Evolutionary conservation across 148 eudicot genomes (phyloP).

Genomic region (Silene latifolia): DNA sequence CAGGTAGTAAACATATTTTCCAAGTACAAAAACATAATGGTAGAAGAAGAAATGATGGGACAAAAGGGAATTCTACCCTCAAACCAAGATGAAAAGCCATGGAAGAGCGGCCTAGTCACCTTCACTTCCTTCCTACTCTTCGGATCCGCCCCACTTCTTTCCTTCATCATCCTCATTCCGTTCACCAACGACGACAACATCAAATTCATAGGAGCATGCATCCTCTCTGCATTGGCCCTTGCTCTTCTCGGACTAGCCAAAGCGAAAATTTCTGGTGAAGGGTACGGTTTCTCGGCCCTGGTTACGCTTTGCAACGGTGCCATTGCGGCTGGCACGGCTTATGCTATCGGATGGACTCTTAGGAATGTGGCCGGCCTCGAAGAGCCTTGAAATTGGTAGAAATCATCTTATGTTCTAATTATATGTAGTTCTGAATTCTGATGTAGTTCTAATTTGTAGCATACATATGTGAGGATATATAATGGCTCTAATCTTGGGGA

Average conservation of each 20-base stretch:
- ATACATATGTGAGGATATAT: too few relatives aligned
- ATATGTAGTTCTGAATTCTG: too few relatives aligned
- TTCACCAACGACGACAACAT: slow-evolving; percentile 46
- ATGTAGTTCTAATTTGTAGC: too few relatives aligned
- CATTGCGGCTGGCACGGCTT: slow-evolving; percentile 57
- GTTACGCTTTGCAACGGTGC: slow-evolving; percentile 48
- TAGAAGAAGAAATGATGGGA: slow-evolving; percentile 48
- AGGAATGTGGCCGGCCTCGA: slow-evolving; percentile 68
- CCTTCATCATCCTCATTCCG: slow-evolving; percentile 67
- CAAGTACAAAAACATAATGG: slow-evolving; percentile 52
- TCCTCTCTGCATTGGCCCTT: slow-evolving; percentile 54
- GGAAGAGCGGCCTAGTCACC: slow-evolving; percentile 69
- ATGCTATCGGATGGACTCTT: slow-evolving; percentile 59
- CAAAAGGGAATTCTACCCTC: slow-evolving; percentile 41
- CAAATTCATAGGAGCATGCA: slow-evolving; percentile 58
- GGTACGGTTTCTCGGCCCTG: slow-evolving; percentile 26
- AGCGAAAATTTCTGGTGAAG: slow-evolving; percentile 57
- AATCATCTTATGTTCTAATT: not conserved
- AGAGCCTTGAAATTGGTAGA: slow-evolving; percentile 20
- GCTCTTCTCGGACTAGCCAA: slow-evolving; percentile 50
- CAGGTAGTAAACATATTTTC: slow-evolving; percentile 62
- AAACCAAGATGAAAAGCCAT: slow-evolving; percentile 54
- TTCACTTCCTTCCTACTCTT: slow-evolving; percentile 50
- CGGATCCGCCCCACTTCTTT: slow-evolving; percentile 58
- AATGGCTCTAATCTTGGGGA: too few relatives aligned